Base-by-base conservation (phyloP, 345 rosid species). In the Punica granatum region DNA sequence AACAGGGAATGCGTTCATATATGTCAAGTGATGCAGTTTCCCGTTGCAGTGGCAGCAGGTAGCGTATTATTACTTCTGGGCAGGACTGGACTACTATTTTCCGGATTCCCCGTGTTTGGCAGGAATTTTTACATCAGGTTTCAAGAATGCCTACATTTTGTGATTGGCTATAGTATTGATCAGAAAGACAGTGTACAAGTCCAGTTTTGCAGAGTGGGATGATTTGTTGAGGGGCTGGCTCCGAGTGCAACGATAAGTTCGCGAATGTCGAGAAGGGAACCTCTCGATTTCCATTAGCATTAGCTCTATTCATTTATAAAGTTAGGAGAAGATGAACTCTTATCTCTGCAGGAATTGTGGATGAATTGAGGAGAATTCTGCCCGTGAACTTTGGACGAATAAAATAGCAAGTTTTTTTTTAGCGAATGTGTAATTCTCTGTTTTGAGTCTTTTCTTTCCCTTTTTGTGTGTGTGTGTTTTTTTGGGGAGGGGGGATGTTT, bases 161-260 rank as follows among this genome's bases (percentile, higher is more conserved):
- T 8, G 21, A 14, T 56, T 12, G 61, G 15, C 61, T 4, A 9
- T 10, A 18, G 15, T 12, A 10, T 56, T 28, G 19, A 56, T 7
- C 11, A 11, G 58, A n/a, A n/a, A 51, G 28, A 51, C 13, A n/a
- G 58, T 9, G 28, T 6, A n/a, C 28, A 51, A n/a, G 58, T 51
- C 9, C 23, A 13, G 16, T 54, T 25, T 13, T 54, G 60, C 33
- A 26, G 23, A 25, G 32, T 6, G 60, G 26, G 60, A n/a, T 21
- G 28, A 49, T 15, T 46, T n/a, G n/a, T n/a, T n/a, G n/a, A n/a
- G n/a, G 53, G 56, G 56, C 56, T n/a, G 56, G 28, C 58, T 56
- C 19, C 34, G 6, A 56, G 32, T 14, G 34, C 28, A 28, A 56
- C 3, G 23, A 19, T 2, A 4, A 3, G 1, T 49, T 23, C 23